Percentiles rank a stretch among this genome's conserved stretches.
Evolutionary conservation across 495 filamentous ascomycete species (phyloP).

Genomic region (Neohortaea acidophila): DNA sequence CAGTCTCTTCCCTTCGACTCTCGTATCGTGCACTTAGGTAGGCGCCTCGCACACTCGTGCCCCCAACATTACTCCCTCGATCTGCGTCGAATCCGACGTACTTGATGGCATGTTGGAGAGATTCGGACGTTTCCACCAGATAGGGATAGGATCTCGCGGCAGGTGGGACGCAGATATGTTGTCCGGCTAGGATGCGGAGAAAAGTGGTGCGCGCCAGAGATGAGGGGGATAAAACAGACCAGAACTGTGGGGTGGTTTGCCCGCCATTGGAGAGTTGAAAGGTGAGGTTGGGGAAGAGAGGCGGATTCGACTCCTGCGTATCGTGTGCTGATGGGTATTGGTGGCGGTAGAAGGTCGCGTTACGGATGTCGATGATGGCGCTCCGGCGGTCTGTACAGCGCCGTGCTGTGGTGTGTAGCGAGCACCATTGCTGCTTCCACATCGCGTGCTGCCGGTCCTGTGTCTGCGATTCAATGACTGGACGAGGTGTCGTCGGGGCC

Average conservation of each 20-base stretch:
- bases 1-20: slow-evolving; percentile 66
- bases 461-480: too few relatives aligned
- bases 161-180: slow-evolving; percentile 57
- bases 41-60: slow-evolving; percentile 43
- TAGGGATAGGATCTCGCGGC: slow-evolving; percentile 60
- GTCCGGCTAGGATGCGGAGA: slow-evolving; percentile 56
- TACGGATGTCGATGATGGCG: slow-evolving; percentile 55
- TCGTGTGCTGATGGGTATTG: slow-evolving; percentile 28
- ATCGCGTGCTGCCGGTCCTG: too few relatives aligned
- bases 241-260: slow-evolving; percentile 35
- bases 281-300: slow-evolving; percentile 51
- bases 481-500: too few relatives aligned
- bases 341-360: slow-evolving; percentile 67
- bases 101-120: slow-evolving; percentile 50
- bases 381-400: not conserved
- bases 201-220: slow-evolving; percentile 60
- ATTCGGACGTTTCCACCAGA: slow-evolving; percentile 47
- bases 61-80: slow-evolving; percentile 34
- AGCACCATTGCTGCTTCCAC: slow-evolving; percentile 13
- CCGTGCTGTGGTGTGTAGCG: slow-evolving; percentile 2
- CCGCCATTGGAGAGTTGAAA: slow-evolving; percentile 44
- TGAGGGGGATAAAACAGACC: slow-evolving; percentile 62
- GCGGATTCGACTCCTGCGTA: slow-evolving; percentile 34
- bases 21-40: slow-evolving; percentile 92
- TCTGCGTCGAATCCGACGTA: slow-evolving; percentile 63